Base-by-base conservation (phyloP, 2,329 filamentous ascomycete genomes). In the Taxawa tesnikishii region DNA sequence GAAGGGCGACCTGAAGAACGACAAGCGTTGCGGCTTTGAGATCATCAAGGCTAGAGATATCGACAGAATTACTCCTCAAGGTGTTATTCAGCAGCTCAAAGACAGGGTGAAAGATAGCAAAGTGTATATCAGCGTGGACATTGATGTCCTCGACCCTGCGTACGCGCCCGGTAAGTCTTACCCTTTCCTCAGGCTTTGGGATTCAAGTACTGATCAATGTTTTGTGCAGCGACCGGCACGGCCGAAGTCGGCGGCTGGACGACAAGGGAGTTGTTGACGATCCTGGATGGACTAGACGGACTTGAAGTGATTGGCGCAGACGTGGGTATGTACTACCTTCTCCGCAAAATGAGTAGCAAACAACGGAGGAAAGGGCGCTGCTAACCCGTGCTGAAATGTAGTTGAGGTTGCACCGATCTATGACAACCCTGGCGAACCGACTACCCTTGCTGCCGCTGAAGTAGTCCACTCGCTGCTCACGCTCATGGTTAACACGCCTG, bases 351-450 rank as follows among this genome's bases (percentile, higher is more conserved):
- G n/a, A n/a, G n/a, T n/a, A n/a, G n/a, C n/a, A n/a, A n/a, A n/a
- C n/a, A n/a, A n/a, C n/a, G n/a, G n/a, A n/a, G n/a, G n/a, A n/a
- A n/a, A n/a, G n/a, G n/a, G n/a, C n/a, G n/a, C 27, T 29, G 27
- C 15, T 15, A 9, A n/a, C 9, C 5, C n/a, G 8, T 23, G 8
- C 19, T 23, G 19, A 23, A 23, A n/a, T 27, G 16, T 21, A 21
- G 57, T 76, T 19, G 73, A 76, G 46, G 71, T 76, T 16, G 67
- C 71, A 15, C 72, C 73, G 2, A 62, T 71, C 3, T 76, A 75
- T 46, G 72, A 76, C 43, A 75, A 70, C 21, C 57, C 67, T 36
- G 73, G 70, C 0, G 70, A 76, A 49, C 61, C 66, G 12, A 75
- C 72, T 0, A 65, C 59, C 2, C 49, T 72, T 16, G 67, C 67